Evolutionary conservation across 768 basidiomycete species (phyloP), one percentile per base, ranked within the genome.

Genomic region (Macrolepiota albuminosa): DNA sequence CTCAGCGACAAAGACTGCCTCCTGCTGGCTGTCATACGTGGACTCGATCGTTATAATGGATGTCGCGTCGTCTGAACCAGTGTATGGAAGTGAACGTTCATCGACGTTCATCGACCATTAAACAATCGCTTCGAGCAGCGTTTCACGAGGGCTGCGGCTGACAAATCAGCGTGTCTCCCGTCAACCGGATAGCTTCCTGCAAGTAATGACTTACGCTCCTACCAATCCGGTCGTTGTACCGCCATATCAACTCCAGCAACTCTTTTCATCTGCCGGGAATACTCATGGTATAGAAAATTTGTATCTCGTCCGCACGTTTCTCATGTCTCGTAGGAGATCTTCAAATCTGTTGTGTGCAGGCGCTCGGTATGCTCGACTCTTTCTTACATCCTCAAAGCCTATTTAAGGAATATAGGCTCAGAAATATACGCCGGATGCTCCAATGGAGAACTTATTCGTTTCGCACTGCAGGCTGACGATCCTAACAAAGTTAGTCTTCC

Each of bases 401-500:
- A 56, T 36, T 10, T 4, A 3, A 21, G 37, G 33, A 34, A 42
- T 42, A 18, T 55, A 92, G 91, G 87, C 36, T 86, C 86, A 45
- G 94, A 97, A 67, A 82, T 96, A 29, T 95, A 94, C 64, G 82
- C 93, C 13, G 95, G 93, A 13, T 89, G 89, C 61, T 84, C 86
- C 24, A 92, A 94, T 60, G 93, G 95, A 24, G 85, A 92, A 64
- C 78, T 97, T 8, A 74, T 94, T 39, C 87, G 93, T 46, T 95
- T 89, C 69, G 80, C 87, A 1, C 76, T 91, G 24, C 87, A 88
- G 65, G 80, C 78, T 3, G 84, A 83, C 64, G 77, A 80, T 61
- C 72, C 80, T 26, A 76, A 72, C 64, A 75, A 78, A 66, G 84
- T 84, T 61, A 58, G 78, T 65, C 10, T 34, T 37, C 16, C 16